Evolutionary conservation across 2,329 filamentous ascomycete genomes (phyloP).

Genomic region (Fusarium phyllophilum): DNA sequence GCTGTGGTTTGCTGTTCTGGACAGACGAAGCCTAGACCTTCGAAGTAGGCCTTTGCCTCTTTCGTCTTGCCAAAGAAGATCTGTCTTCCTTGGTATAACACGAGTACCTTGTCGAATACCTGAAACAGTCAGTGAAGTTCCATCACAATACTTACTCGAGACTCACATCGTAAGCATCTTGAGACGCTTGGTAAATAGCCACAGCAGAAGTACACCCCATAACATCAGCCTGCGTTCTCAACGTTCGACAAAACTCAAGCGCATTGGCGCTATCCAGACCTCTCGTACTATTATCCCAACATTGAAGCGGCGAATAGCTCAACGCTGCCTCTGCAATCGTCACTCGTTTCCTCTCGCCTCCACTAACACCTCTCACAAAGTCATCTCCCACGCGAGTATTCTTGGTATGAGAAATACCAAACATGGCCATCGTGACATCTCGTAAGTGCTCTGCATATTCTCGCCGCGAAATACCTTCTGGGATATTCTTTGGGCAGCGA

Average conservation of each 20-base stretch:
- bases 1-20: constrained; percentile 69
- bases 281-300: constrained; percentile 76
- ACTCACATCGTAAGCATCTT: constrained; percentile 45
- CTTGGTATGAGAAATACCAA: constrained; percentile 74
- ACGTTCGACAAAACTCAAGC: constrained; percentile 71
- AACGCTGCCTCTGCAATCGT: constrained; percentile 50
- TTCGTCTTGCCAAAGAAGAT: constrained; percentile 57
- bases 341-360: constrained; percentile 61
- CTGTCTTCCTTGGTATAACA: constrained; percentile 75
- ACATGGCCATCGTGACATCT: constrained; percentile 77
- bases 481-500: constrained; percentile 69
- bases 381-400: constrained; percentile 78
- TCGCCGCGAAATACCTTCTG: constrained; percentile 61
- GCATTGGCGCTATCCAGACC: constrained; percentile 73
- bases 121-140: background rate
- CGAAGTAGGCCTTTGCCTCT: constrained; percentile 44
- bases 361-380: constrained; percentile 67
- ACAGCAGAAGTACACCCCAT: constrained; percentile 67
- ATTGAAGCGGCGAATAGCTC: constrained; percentile 63
- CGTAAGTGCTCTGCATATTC: constrained; percentile 69
- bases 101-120: constrained; percentile 74
- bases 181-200: constrained; percentile 72
- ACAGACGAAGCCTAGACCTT: constrained; percentile 66
- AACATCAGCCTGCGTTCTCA: constrained; percentile 69
- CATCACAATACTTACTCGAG: background rate